These are phyloP conservation scores for Chrysosporium keratinophilum DNA, from an alignment of 2,329 filamentous ascomycete genomes.

Conservation along the genomic window DNA sequence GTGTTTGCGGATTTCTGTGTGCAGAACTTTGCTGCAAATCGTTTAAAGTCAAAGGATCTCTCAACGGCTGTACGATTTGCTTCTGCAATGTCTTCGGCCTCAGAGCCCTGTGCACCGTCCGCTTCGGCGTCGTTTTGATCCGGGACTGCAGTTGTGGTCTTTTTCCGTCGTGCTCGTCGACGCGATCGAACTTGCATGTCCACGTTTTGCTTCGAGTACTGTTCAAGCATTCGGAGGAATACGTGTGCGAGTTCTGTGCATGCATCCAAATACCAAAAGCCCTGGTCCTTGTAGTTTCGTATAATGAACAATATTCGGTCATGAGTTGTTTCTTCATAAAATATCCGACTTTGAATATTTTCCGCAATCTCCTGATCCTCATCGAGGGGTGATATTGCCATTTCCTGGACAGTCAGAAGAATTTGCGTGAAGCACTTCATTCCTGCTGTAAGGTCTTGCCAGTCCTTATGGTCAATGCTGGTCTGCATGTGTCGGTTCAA, in stretches of 20 bases:
- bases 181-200: slow-evolving; percentile 87
- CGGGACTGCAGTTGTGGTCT: slow-evolving; percentile 37
- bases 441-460: slow-evolving; percentile 73
- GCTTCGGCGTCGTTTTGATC: slow-evolving; percentile 39
- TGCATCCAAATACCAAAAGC: slow-evolving; percentile 85
- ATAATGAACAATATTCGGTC: slow-evolving; percentile 73
- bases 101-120: slow-evolving; percentile 50
- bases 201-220: slow-evolving; percentile 87
- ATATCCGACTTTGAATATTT: slow-evolving; percentile 93
- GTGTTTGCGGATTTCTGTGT: slow-evolving; percentile 80
- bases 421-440: slow-evolving; percentile 96
- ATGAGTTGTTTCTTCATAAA: slow-evolving; percentile 93
- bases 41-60: slow-evolving; percentile 85
- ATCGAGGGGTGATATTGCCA: slow-evolving; percentile 71
- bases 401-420: slow-evolving; percentile 81
- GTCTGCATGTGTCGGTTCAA: slow-evolving; percentile 73
- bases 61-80: slow-evolving; percentile 65
- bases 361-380: slow-evolving; percentile 98
- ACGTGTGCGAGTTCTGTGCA: slow-evolving; percentile 85
- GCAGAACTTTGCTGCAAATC: slow-evolving; percentile 70
- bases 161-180: slow-evolving; percentile 61
- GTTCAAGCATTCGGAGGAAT: slow-evolving; percentile 82
- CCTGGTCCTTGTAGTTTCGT: slow-evolving; percentile 82
- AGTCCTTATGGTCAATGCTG: slow-evolving; percentile 70
- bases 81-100: slow-evolving; percentile 62